Conservation (phyloP, 441 rosid species). For the Gossypium schwendimanii region DNA sequence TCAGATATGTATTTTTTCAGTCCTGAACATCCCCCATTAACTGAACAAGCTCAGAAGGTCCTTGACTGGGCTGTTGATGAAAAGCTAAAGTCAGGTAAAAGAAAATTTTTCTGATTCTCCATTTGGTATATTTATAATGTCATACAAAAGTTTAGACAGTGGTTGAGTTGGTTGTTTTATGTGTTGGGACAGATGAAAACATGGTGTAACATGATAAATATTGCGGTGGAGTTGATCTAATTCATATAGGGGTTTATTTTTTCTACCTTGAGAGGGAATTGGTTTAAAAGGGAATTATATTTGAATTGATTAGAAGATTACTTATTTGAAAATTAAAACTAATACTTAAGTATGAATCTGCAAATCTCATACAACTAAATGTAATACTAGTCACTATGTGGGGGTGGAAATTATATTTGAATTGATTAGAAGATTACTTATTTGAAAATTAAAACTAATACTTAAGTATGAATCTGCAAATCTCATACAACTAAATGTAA, state of each 20-base stretch:
- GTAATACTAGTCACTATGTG: not conserved
- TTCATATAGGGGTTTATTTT: not conserved
- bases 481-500: not conserved
- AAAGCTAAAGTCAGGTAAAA: slow-evolving; percentile 72
- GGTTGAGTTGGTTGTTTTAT: not conserved
- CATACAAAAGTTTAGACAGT: not conserved
- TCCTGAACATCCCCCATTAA: slow-evolving; percentile 80
- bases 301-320: not conserved
- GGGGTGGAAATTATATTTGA: not conserved
- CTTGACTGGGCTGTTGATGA: slow-evolving; percentile 78
- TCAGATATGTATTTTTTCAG: slow-evolving; percentile 61
- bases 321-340: not conserved
- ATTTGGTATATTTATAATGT: not conserved
- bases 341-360: not conserved
- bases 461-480: not conserved
- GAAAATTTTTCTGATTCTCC: not conserved
- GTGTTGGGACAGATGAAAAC: not conserved
- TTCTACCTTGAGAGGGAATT: not conserved
- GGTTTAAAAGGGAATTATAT: not conserved
- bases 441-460: not conserved
- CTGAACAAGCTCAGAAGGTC: slow-evolving; percentile 70
- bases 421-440: not conserved
- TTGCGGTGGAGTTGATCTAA: slow-evolving; percentile 1
- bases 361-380: not conserved
- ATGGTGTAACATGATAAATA: not conserved